phyloP scores from a whole-genome alignment of 2,329 filamentous ascomycete species.

The Hymenoscyphus fructigenus region DNA sequence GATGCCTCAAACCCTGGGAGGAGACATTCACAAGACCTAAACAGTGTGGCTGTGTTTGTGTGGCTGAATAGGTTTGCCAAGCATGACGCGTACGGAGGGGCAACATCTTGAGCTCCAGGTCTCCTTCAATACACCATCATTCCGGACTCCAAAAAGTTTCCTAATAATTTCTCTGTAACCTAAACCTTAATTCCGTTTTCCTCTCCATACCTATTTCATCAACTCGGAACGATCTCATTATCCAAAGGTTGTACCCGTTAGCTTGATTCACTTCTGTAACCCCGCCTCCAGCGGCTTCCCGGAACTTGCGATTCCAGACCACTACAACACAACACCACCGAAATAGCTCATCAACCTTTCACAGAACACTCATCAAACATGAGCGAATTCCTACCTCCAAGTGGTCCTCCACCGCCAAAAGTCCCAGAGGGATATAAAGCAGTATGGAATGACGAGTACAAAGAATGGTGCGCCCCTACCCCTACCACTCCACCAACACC shows the following conservation, averaged over 20 bases:
- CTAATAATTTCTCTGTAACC: background rate
- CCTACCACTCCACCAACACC: background rate
- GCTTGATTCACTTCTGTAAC: background rate
- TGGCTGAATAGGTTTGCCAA: background rate
- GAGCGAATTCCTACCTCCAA: conserved; percentile 34
- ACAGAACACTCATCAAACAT: conserved; percentile 21
- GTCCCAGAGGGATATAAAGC: conserved; percentile 79
- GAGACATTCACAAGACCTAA: background rate
- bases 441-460: conserved; percentile 84
- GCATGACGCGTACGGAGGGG: background rate
- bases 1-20: too few species aligned
- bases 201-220: background rate
- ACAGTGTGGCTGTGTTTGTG: background rate
- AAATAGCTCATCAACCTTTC: conserved; percentile 1
- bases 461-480: conserved; percentile 63
- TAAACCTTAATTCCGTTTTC: background rate
- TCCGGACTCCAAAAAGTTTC: background rate
- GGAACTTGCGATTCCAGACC: background rate
- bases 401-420: conserved; percentile 48
- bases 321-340: background rate
- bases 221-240: background rate
- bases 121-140: background rate
- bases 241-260: background rate
- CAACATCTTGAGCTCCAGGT: background rate
- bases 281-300: background rate